Percentiles rank a stretch among this genome's conserved stretches.
Evolutionary conservation across 2,329 filamentous ascomycete genomes (phyloP).

Genomic region (Aspergillus luchuensis): DNA sequence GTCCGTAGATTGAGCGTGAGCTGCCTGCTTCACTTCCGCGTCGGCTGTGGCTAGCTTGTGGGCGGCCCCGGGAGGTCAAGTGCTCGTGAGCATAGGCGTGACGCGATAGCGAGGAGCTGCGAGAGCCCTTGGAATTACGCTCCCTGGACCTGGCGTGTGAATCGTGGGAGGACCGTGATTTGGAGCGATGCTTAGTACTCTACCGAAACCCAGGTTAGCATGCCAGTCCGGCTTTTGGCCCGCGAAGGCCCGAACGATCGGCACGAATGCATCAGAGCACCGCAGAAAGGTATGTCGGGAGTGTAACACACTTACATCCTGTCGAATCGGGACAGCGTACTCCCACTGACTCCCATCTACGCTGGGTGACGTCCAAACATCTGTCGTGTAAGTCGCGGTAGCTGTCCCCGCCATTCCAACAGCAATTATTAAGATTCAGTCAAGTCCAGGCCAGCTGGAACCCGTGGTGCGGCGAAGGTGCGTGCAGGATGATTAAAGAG

Average conservation of each 20-base stretch:
- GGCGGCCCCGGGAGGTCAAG: conserved; percentile 35
- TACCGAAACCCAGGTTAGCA: conserved; percentile 17
- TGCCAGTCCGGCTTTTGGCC: neutral
- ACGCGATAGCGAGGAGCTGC: conserved; percentile 42
- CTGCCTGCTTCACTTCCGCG: conserved; percentile 44
- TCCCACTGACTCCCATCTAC: conserved; percentile 41
- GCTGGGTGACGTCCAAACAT: conserved; percentile 42
- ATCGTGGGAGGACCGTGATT: conserved; percentile 42
- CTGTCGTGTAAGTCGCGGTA: conserved; percentile 42
- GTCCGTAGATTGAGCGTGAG: conserved; percentile 39
- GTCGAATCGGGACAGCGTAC: conserved; percentile 38
- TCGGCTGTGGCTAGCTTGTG: conserved; percentile 36
- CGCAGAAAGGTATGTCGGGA: neutral
- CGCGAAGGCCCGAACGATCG: neutral
- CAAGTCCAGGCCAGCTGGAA: conserved; percentile 41
- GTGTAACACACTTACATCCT: conserved; percentile 36
- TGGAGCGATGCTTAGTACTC: conserved; percentile 31
- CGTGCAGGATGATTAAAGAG: conserved; percentile 17
- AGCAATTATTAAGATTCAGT: conserved; percentile 18
- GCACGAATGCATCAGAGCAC: neutral
- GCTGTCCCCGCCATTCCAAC: conserved; percentile 45
- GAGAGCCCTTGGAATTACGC: conserved; percentile 40
- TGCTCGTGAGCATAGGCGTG: conserved; percentile 36
- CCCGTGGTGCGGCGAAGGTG: conserved; percentile 17
- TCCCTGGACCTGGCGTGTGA: conserved; percentile 34